phyloP scores from a whole-genome alignment of 1,284 basidiomycete genomes.

The Leccinum huronense region DNA sequence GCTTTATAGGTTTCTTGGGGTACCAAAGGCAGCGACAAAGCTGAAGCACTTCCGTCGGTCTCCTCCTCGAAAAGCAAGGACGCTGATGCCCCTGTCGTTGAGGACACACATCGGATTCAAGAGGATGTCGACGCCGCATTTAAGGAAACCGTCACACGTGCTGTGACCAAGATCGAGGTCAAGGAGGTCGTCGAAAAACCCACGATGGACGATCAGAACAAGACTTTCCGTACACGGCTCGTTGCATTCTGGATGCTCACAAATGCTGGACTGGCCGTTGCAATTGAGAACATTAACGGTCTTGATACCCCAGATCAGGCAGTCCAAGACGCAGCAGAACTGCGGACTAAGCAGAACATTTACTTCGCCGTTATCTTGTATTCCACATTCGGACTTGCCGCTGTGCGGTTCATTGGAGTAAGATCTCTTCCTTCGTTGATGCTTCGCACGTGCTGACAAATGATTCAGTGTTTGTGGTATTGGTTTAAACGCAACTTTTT shows the following conservation, averaged over 20 bases:
- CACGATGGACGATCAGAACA: constrained; percentile 88
- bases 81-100: constrained; percentile 74
- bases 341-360: constrained; percentile 65
- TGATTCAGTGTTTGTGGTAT: constrained; percentile 70
- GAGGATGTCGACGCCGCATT: constrained; percentile 93
- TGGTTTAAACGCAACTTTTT: constrained; percentile 83
- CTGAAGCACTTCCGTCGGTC: constrained; percentile 89
- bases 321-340: constrained; percentile 42
- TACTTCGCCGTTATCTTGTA: constrained; percentile 88
- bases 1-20: constrained; percentile 77
- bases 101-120: constrained; percentile 76
- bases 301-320: constrained; percentile 49
- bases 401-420: constrained; percentile 82
- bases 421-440: constrained; percentile 36
- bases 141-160: constrained; percentile 91
- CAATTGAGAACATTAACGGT: constrained; percentile 85
- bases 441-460: constrained; percentile 15
- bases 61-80: constrained; percentile 81
- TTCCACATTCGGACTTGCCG: constrained; percentile 81
- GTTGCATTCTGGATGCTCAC: constrained; percentile 85
- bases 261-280: constrained; percentile 78
- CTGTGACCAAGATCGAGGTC: constrained; percentile 77
- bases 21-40: constrained; percentile 96
- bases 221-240: constrained; percentile 89
- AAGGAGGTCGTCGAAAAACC: constrained; percentile 77